A percentile compares a stretch with the other conserved stretches of the same genome.
Evolutionary conservation across 148 eudicot genomes (phyloP).

Genomic region (Fagopyrum homotropicum): DNA sequence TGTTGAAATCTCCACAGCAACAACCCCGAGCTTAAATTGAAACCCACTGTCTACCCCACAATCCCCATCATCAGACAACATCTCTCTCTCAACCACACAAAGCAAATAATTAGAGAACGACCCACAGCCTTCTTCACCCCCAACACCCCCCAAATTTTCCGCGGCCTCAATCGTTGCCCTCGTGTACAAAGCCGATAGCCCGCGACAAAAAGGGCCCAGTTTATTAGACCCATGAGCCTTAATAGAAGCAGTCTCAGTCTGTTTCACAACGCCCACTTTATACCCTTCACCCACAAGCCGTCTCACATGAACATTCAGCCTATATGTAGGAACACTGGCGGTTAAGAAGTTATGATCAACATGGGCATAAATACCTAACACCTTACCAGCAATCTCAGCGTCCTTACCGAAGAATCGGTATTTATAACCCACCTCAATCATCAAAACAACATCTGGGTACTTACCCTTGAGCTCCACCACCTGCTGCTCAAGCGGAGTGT

Average conservation of each 20-base stretch:
- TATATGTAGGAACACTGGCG: slow-evolving; percentile 92
- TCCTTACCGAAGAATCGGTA: slow-evolving; percentile 81
- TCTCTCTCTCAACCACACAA: slow-evolving; percentile 70
- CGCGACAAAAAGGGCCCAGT: slow-evolving; percentile 74
- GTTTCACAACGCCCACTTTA: slow-evolving; percentile 94
- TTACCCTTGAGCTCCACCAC: slow-evolving; percentile 63
- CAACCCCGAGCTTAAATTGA: slow-evolving; percentile 70
- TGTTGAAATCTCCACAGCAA: slow-evolving; percentile 81
- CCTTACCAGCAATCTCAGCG: slow-evolving; percentile 89
- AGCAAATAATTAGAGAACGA: slow-evolving; percentile 59
- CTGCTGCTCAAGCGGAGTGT: slow-evolving; percentile 84
- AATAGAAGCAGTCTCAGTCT: slow-evolving; percentile 81
- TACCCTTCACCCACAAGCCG: slow-evolving; percentile 87
- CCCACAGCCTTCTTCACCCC: slow-evolving; percentile 62
- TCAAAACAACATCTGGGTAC: slow-evolving; percentile 76
- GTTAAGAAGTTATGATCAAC: slow-evolving; percentile 87
- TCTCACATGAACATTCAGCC: slow-evolving; percentile 87
- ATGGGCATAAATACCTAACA: slow-evolving; percentile 76
- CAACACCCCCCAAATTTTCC: slow-evolving; percentile 58
- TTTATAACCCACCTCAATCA: slow-evolving; percentile 90
- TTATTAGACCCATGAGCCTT: slow-evolving; percentile 83
- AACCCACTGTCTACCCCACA: slow-evolving; percentile 30
- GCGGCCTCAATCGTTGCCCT: slow-evolving; percentile 93
- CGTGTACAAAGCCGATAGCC: slow-evolving; percentile 84
- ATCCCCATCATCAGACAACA: slow-evolving; percentile 27